Evolutionary conservation across 495 filamentous ascomycete genomes (phyloP), one percentile per base, ranked within the genome.

Genomic region (Wilcoxina mikolae): DNA sequence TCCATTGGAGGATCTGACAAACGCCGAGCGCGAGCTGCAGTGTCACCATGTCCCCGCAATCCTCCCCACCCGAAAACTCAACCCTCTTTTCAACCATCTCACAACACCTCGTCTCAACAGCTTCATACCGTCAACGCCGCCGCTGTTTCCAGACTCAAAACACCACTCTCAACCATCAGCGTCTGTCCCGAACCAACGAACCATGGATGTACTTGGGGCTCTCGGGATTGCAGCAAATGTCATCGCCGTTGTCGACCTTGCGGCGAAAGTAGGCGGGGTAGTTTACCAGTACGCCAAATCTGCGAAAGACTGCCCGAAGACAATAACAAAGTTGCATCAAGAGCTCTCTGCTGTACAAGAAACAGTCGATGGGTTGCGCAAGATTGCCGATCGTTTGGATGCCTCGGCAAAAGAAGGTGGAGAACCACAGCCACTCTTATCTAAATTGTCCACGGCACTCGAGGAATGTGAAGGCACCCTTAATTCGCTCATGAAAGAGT

Each of bases 171-270:
- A n/a, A n/a, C n/a, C n/a, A n/a, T n/a, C n/a, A n/a, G n/a, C n/a
- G n/a, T n/a, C n/a, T n/a, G n/a, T n/a, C n/a, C n/a, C n/a, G n/a
- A n/a, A n/a, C n/a, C n/a, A n/a, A n/a, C n/a, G n/a, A n/a, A n/a
- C n/a, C n/a, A n/a, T n/a, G n/a, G n/a, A n/a, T n/a, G n/a, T n/a
- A 7, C 9, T 45, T 7, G 42, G 20, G 20, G 42, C 9, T 23
- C 42, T 45, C 42, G 20, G 42, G 7, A 45, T 45, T 10, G 42
- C 42, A 45, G 42, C 42, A 23, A 45, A 45, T 45, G 42, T 45
- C 7, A 12, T 45, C 9, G 42, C 42, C 20, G 42, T 45, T 23
- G 11, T 45, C 7, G 20, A 23, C 20, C 18, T 45, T 7, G 42
- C 42, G 7, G 42, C 18, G 20, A 45, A 45, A 18, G 20, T 18